These are phyloP conservation scores for Candolleomyces aberdarensis DNA, from an alignment of 768 basidiomycete genomes.

Conservation along the genomic window DNA sequence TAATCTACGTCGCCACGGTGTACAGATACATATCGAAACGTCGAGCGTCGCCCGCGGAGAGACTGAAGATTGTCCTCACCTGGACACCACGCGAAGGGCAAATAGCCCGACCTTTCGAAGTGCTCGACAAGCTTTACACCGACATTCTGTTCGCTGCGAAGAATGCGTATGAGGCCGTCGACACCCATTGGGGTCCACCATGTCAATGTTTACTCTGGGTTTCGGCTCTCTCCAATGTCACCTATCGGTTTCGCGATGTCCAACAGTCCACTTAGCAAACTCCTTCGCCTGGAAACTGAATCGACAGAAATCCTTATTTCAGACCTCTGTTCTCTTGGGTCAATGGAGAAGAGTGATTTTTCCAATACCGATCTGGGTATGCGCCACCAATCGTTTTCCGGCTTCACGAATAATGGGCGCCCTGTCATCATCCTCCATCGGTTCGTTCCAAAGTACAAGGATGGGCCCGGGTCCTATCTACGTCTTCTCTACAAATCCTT, in stretches of 20 bases:
- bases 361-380: no score
- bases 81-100: not conserved
- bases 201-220: no score
- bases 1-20: conserved; percentile 1
- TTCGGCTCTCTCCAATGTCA: no score
- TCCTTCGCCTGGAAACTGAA: no score
- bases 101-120: not conserved
- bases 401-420: not conserved
- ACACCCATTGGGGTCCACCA: not conserved
- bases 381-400: not conserved
- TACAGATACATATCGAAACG: not conserved
- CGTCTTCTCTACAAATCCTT: not conserved
- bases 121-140: not conserved
- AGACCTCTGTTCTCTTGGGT: not conserved
- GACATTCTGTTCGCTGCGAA: not conserved
- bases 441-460: no score
- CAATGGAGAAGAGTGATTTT: no score
- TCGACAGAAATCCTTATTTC: not conserved
- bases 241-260: no score
- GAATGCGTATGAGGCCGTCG: not conserved
- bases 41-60: not conserved
- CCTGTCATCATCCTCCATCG: no score
- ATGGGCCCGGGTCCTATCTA: not conserved
- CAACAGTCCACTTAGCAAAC: no score
- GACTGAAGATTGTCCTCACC: not conserved